Conservation (phyloP, 169 alveolate genomes). For the Ichthyophthirius multifiliis region DNA sequence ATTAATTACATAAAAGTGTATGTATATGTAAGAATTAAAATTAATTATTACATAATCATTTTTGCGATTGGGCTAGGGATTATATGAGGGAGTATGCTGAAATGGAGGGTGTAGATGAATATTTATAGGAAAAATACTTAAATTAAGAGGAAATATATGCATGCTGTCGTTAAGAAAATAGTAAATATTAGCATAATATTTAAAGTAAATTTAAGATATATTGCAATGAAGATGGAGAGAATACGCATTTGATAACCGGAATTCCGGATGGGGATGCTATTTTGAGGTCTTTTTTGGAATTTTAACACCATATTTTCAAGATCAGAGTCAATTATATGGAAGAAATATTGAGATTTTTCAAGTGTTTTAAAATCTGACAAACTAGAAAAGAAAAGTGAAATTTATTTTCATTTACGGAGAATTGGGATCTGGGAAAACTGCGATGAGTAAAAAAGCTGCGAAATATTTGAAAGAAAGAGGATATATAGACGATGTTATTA, state of each 20-base stretch:
- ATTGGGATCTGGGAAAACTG: background rate
- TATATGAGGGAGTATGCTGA: conserved; percentile 1
- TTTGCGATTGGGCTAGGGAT: conserved; percentile 12
- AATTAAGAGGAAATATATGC: background rate
- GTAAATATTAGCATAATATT: conserved; percentile 49
- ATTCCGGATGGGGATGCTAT: background rate
- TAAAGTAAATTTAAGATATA: conserved; percentile 29
- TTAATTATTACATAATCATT: conserved; percentile 18
- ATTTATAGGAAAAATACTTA: conserved; percentile 3
- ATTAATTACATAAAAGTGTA: conserved; percentile 33
- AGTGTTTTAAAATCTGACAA: background rate
- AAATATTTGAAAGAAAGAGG: background rate
- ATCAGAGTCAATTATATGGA: background rate
- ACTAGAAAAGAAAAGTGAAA: background rate
- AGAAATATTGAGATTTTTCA: background rate
- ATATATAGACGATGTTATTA: background rate
- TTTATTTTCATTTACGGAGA: background rate
- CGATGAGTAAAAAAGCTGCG: background rate
- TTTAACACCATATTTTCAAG: background rate
- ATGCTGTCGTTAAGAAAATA: conserved; percentile 49
- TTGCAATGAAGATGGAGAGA: conserved; percentile 8
- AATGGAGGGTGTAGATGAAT: background rate
- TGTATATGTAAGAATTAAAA: conserved; percentile 5
- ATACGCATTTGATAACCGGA: background rate
- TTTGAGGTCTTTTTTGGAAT: background rate